A percentile compares a stretch with the other conserved stretches of the same genome.
These are phyloP conservation scores for Epicoccum nigrum DNA, from an alignment of 2,329 filamentous ascomycete genomes.

Conservation along the genomic window DNA sequence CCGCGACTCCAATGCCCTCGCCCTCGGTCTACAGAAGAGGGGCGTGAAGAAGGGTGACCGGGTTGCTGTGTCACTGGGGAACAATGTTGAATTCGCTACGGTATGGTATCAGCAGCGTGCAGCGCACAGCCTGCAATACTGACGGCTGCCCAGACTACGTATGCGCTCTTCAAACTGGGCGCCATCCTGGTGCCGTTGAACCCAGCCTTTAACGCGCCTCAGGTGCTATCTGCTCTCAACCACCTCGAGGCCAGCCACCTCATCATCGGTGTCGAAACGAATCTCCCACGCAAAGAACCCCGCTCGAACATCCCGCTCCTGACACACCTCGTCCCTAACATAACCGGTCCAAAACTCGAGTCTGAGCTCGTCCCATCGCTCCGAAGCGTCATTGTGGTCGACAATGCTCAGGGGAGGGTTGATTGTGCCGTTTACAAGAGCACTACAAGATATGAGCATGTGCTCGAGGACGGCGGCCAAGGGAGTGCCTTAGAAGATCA, in stretches of 20 bases:
- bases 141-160: slow-evolving; percentile 61
- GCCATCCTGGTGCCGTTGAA: slow-evolving; percentile 93
- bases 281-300: slow-evolving; percentile 71
- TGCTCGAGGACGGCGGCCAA: slow-evolving; percentile 54
- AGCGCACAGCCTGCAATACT: not conserved
- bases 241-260: slow-evolving; percentile 77
- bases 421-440: slow-evolving; percentile 47
- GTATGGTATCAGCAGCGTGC: slow-evolving; percentile 50
- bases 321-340: slow-evolving; percentile 58
- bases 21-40: slow-evolving; percentile 69
- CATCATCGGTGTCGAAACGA: slow-evolving; percentile 86
- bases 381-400: slow-evolving; percentile 73
- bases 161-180: slow-evolving; percentile 93
- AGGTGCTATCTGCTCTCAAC: slow-evolving; percentile 77
- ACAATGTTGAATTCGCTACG: slow-evolving; percentile 80
- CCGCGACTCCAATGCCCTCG: slow-evolving; percentile 74
- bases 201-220: slow-evolving; percentile 80
- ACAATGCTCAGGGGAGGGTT: slow-evolving; percentile 71
- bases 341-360: slow-evolving; percentile 52
- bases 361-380: slow-evolving; percentile 72
- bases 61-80: slow-evolving; percentile 86
- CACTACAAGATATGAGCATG: slow-evolving; percentile 51
- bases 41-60: slow-evolving; percentile 83
- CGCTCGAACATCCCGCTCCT: slow-evolving; percentile 65
- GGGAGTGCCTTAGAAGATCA: slow-evolving; percentile 53